Evolutionary conservation across 2,329 filamentous ascomycete genomes (phyloP), one percentile per base, ranked within the genome.

Genomic region (Aspergillus brunneoviolaceus): DNA sequence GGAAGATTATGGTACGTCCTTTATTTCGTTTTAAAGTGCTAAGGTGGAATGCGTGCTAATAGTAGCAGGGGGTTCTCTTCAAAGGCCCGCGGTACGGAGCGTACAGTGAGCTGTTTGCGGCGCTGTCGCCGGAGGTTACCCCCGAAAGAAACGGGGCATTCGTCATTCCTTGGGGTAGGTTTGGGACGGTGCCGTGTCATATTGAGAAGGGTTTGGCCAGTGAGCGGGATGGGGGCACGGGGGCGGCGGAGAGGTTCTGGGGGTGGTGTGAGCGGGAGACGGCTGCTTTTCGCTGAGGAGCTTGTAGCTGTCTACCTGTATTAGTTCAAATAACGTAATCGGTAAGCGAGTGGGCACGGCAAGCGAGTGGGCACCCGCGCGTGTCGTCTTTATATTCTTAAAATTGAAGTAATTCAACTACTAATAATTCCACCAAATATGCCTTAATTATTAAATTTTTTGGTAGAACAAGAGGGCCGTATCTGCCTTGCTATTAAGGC

Each of bases 91-190:
- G 70, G 9, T 77, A 73, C 49, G 72, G 77, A 2, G 75, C 69
- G 5, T 72, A 76, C 56, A 75, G 74, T 1, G 75, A 77, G 57
- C 63, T 79, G 11, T 79, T 70, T 60, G 69, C 75, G 31, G 72
- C 65, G 0, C 63, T 77, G 19, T 75, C 72, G 2, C 67, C 72
- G 2, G 65, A 72, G 7, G 65, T 77, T 5, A 70, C 67, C 3
- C 49, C 57, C 5, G 61, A 73, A 31, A 55, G 76, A 5, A 73
- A 74, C 57, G 75, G 76, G 2, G 68, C 66, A n/a, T 77, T 74
- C 58, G 65, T 84, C 27, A 72, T 81, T 53, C 81, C 82, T 1
- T 85, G 80, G 79, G 82, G 82, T 9, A 68, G 77, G 21, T 60
- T 62, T 69, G 74, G 31, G 66, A 74, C 59, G 60, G 57, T 49